Conservation (phyloP, 2,329 filamentous ascomycete genomes). For the Annulohypoxylon truncatum region DNA sequence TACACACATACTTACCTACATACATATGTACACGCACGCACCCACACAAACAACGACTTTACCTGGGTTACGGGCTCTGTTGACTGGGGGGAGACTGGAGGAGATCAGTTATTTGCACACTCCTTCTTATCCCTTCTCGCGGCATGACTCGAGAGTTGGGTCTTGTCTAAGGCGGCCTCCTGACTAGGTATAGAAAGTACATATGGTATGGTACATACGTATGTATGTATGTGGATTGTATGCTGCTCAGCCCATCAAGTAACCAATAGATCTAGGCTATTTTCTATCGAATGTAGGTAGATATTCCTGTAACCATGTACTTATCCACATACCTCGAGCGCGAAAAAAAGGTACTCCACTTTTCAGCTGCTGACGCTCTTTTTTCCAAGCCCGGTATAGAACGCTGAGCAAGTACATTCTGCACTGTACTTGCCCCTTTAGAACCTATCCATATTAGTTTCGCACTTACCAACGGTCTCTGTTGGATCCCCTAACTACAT, state of each 20-base stretch:
- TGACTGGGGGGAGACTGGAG: slow-evolving; percentile 2
- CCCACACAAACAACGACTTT: slow-evolving; percentile 31
- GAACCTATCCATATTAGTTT: slow-evolving; percentile 28
- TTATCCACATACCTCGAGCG: slow-evolving; percentile 12
- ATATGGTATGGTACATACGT: background rate
- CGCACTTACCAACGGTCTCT: slow-evolving; percentile 33
- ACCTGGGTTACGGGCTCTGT: slow-evolving; percentile 16
- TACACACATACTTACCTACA: slow-evolving; percentile 26
- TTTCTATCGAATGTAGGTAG: background rate
- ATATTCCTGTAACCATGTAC: slow-evolving; percentile 18
- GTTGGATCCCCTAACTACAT: slow-evolving; percentile 23
- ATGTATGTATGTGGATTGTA: slow-evolving; percentile 2
- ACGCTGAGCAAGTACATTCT: slow-evolving; percentile 14
- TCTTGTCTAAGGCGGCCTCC: slow-evolving; percentile 21
- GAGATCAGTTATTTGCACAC: slow-evolving; percentile 19
- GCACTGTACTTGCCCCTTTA: slow-evolving; percentile 33
- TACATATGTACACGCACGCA: slow-evolving; percentile 29
- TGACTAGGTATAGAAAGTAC: slow-evolving; percentile 9
- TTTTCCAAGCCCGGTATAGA: slow-evolving; percentile 37
- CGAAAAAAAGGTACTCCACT: slow-evolving; percentile 28
- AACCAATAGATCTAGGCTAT: background rate
- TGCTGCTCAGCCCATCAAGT: slow-evolving; percentile 18
- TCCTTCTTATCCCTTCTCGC: slow-evolving; percentile 22
- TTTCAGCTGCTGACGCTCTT: slow-evolving; percentile 41
- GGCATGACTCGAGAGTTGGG: slow-evolving; percentile 31